A percentile compares a stretch with the other conserved stretches of the same genome.
These are phyloP conservation scores for Xylaria scruposa DNA, from an alignment of 495 filamentous ascomycete species.

Conservation along the genomic window DNA sequence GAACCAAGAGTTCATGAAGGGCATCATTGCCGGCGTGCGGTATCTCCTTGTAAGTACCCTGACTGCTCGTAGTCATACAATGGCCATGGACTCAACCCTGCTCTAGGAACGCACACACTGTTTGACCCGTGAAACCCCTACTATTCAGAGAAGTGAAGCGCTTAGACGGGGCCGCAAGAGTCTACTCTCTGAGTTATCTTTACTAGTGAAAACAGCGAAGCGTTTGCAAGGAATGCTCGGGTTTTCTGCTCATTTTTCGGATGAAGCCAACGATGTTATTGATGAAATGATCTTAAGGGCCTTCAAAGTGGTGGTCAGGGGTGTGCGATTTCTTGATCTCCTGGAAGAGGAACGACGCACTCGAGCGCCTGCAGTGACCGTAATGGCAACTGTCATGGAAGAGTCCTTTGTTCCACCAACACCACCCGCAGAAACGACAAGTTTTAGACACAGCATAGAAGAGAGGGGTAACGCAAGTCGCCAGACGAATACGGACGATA, in stretches of 20 bases:
- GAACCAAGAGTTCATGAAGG: slow-evolving; percentile 89
- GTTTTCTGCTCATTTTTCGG: slow-evolving; percentile 51
- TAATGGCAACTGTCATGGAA: slow-evolving; percentile 68
- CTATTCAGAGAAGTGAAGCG: slow-evolving; percentile 76
- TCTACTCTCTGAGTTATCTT: slow-evolving; percentile 85
- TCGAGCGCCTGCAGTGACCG: slow-evolving; percentile 56
- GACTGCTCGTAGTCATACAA: not conserved
- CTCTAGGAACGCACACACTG: slow-evolving; percentile 84
- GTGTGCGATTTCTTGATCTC: slow-evolving; percentile 89
- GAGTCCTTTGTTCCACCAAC: slow-evolving; percentile 71
- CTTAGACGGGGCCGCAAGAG: slow-evolving; percentile 84
- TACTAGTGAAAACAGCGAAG: slow-evolving; percentile 86
- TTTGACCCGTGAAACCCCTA: slow-evolving; percentile 77
- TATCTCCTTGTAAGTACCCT: slow-evolving; percentile 77
- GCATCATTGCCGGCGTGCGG: slow-evolving; percentile 90
- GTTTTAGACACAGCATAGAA: slow-evolving; percentile 44
- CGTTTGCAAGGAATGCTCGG: slow-evolving; percentile 69
- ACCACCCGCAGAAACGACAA: slow-evolving; percentile 68
- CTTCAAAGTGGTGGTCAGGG: slow-evolving; percentile 91
- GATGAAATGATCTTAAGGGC: slow-evolving; percentile 94
- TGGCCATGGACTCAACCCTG: slow-evolving; percentile 25
- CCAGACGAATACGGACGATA: slow-evolving; percentile 41
- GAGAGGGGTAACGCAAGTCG: slow-evolving; percentile 47
- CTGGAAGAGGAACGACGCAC: slow-evolving; percentile 72
- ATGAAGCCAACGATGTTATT: slow-evolving; percentile 75